These are phyloP conservation scores for Linaria vulgaris DNA, from an alignment of 257 asterid genomes.

Conservation along the genomic window DNA sequence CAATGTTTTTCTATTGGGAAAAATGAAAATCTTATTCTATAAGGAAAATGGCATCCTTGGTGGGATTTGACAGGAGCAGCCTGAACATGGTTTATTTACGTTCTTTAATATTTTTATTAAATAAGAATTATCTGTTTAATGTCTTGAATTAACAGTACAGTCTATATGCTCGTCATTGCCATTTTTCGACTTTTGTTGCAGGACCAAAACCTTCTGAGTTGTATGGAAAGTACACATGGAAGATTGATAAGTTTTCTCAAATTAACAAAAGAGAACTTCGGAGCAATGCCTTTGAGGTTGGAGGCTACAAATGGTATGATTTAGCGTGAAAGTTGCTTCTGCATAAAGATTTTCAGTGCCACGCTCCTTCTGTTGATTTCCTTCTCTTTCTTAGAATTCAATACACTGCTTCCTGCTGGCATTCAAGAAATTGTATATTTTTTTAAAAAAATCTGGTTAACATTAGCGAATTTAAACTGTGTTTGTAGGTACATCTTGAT, in stretches of 20 bases:
- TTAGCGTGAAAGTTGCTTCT: not conserved
- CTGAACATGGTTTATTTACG: not conserved
- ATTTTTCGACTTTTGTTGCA: conserved; percentile 30
- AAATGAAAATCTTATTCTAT: not conserved
- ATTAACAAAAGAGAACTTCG: conserved; percentile 58
- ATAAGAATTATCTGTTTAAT: not conserved
- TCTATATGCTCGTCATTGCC: not conserved
- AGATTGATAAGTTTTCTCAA: conserved; percentile 56
- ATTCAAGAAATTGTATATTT: not conserved
- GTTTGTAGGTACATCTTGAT: conserved; percentile 83
- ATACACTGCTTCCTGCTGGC: not conserved
- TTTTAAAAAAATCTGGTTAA: conserved; percentile 12
- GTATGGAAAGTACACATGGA: conserved; percentile 59
- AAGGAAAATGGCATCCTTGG: not conserved
- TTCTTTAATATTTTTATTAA: not conserved
- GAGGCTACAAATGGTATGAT: conserved; percentile 62
- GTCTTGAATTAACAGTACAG: not conserved
- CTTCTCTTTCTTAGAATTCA: not conserved
- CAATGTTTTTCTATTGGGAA: not conserved
- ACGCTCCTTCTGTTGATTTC: not conserved
- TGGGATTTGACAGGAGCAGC: not conserved
- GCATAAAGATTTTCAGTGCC: not conserved
- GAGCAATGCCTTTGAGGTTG: conserved; percentile 61
- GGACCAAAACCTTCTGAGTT: conserved; percentile 54
- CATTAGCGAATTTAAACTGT: conserved; percentile 26